phyloP scores from a whole-genome alignment of 768 basidiomycete species.

The Mycena sanguinolenta region DNA sequence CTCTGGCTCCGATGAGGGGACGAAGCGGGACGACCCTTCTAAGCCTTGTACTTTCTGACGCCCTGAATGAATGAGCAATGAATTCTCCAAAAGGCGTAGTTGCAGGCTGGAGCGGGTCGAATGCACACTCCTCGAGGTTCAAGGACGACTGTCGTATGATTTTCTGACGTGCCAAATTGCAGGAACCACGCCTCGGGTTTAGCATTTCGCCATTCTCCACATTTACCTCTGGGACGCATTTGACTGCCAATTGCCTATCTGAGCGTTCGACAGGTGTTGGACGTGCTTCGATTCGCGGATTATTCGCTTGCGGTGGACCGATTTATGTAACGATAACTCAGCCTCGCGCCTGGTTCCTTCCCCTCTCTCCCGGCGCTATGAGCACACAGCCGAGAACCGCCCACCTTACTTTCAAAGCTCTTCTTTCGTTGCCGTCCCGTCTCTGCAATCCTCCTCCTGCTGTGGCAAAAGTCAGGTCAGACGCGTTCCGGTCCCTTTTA shows the following conservation, averaged over 20 bases:
- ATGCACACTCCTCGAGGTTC: too few species aligned
- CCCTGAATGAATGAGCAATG: not conserved
- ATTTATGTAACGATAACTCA: slow-evolving; percentile 22
- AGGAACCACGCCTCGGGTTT: not conserved
- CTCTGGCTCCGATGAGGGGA: not conserved
- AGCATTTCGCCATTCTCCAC: not conserved
- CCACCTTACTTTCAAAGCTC: slow-evolving; percentile 43
- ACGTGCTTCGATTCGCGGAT: slow-evolving; percentile 28
- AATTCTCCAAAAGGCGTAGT: not conserved
- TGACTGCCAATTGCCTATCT: not conserved
- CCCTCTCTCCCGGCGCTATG: slow-evolving; percentile 13
- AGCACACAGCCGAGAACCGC: slow-evolving; percentile 44
- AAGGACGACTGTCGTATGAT: too few species aligned
- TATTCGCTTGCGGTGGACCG: slow-evolving; percentile 12
- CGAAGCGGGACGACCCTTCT: not conserved
- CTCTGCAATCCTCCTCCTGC: slow-evolving; percentile 10
- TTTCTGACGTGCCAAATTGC: slow-evolving; percentile 19
- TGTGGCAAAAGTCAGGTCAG: slow-evolving; percentile 2
- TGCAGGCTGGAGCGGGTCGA: too few species aligned
- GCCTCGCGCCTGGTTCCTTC: not conserved
- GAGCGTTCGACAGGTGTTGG: slow-evolving; percentile 5
- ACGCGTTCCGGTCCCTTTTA: slow-evolving; percentile 54
- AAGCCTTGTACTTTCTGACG: too few species aligned
- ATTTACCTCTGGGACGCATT: too few species aligned
- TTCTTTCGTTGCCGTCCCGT: slow-evolving; percentile 51